Evolutionary conservation across 2,329 filamentous ascomycete species (phyloP).

Genomic region (Paramyrothecium roridum): DNA sequence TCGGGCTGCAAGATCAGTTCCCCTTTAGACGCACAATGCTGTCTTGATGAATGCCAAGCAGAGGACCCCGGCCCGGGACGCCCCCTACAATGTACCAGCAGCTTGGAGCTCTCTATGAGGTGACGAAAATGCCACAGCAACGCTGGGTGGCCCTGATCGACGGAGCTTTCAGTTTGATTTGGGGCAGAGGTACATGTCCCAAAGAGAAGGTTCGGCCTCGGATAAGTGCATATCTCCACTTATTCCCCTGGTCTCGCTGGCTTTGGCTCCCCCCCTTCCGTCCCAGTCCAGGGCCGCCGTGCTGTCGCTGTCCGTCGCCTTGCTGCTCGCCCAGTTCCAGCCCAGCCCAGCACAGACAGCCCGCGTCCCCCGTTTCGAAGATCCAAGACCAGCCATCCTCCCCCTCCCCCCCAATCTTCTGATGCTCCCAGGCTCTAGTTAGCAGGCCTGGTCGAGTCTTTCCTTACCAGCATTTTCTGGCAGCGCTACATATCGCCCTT

Average conservation of each 20-base stretch:
- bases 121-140: background rate
- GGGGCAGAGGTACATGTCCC: background rate
- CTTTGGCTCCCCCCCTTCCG: background rate
- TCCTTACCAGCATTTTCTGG: background rate
- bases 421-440: background rate
- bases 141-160: background rate
- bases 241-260: background rate
- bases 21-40: background rate
- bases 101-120: background rate
- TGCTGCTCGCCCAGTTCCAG: background rate
- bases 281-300: background rate
- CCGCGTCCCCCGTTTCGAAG: background rate
- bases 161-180: background rate
- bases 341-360: background rate
- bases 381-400: too few relatives aligned
- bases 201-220: background rate
- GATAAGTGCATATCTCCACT: background rate
- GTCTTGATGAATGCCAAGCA: background rate
- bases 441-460: background rate
- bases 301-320: background rate
- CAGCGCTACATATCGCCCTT: too few relatives aligned
- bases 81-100: background rate
- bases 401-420: background rate
- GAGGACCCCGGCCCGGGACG: background rate
- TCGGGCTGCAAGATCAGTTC: background rate